A percentile compares a stretch with the other conserved stretches of the same genome.
Evolutionary conservation across 108 stramenopile genomes (phyloP).

Genomic region (Schizochytrium sp.): DNA sequence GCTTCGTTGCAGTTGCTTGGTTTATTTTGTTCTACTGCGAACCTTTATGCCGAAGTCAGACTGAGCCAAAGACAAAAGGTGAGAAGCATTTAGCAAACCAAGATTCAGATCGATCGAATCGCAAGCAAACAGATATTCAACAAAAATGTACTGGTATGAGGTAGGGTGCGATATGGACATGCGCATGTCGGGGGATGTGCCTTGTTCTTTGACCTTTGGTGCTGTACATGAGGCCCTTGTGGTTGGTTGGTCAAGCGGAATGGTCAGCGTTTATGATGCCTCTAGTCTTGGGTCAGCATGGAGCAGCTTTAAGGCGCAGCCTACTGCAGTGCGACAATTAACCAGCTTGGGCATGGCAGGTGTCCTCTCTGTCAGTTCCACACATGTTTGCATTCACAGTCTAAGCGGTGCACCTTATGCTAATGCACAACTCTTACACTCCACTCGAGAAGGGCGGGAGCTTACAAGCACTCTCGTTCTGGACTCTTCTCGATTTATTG

Average conservation of each 20-base stretch:
- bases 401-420: slow-evolving; percentile 11
- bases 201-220: slow-evolving; percentile 29
- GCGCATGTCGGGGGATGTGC: slow-evolving; percentile 41
- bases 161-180: slow-evolving; percentile 34
- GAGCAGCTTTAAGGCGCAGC: slow-evolving; percentile 61
- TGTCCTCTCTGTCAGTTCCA: slow-evolving; percentile 8
- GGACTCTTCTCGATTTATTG: slow-evolving; percentile 30
- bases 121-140: too few relatives aligned
- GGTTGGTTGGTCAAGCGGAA: slow-evolving; percentile 54
- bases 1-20: too few relatives aligned
- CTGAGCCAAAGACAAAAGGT: too few relatives aligned
- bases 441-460: background rate
- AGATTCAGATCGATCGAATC: too few relatives aligned
- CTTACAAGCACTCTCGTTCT: slow-evolving; percentile 51
- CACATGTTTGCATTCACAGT: slow-evolving; percentile 56
- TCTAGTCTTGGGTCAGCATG: slow-evolving; percentile 17
- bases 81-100: too few relatives aligned
- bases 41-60: too few relatives aligned
- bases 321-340: slow-evolving; percentile 33
- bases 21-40: too few relatives aligned
- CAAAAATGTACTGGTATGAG: slow-evolving; percentile 40
- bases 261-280: slow-evolving; percentile 47
- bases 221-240: slow-evolving; percentile 43
- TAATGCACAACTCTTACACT: slow-evolving; percentile 19
- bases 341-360: slow-evolving; percentile 39